Conservation (phyloP, 805 yeast genomes). For the Monosporozyma aquatica region DNA sequence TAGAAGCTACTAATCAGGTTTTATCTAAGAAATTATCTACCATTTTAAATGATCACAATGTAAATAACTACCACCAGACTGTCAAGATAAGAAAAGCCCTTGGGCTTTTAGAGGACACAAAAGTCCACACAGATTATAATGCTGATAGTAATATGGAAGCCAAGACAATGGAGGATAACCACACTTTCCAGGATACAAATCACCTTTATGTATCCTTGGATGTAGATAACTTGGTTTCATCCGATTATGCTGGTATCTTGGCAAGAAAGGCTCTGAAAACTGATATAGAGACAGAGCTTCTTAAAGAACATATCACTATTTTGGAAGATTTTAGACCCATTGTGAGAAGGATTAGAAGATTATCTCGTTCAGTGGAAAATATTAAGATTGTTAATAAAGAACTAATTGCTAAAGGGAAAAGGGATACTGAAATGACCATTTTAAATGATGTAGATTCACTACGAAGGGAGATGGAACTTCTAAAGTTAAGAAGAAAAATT, state of each 20-base stretch:
- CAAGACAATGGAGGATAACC: background rate
- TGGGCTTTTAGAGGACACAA: slow-evolving; percentile 29
- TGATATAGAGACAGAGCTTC: slow-evolving; percentile 50
- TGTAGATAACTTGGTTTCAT: slow-evolving; percentile 35
- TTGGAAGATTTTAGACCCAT: slow-evolving; percentile 38
- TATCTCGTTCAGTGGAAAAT: slow-evolving; percentile 21
- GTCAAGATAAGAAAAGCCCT: slow-evolving; percentile 30
- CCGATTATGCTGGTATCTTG: slow-evolving; percentile 46
- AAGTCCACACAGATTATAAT: slow-evolving; percentile 4
- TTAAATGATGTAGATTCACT: slow-evolving; percentile 12
- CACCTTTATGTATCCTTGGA: slow-evolving; percentile 13
- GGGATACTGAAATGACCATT: slow-evolving; percentile 18
- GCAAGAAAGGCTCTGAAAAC: slow-evolving; percentile 52
- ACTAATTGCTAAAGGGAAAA: slow-evolving; percentile 19
- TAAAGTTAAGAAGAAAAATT: slow-evolving; percentile 41
- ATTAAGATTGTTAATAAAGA: slow-evolving; percentile 13
- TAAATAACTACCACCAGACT: slow-evolving; percentile 24
- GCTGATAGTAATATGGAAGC: background rate
- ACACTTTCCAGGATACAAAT: background rate
- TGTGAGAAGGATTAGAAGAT: slow-evolving; percentile 34
- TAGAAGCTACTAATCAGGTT: slow-evolving; percentile 18
- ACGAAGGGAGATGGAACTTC: slow-evolving; percentile 11
- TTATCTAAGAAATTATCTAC: slow-evolving; percentile 31
- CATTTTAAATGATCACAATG: slow-evolving; percentile 26
- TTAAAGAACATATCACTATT: slow-evolving; percentile 45